These are phyloP conservation scores for Cardiospermum halicacabum DNA, from an alignment of 345 rosid species.

Conservation along the genomic window DNA sequence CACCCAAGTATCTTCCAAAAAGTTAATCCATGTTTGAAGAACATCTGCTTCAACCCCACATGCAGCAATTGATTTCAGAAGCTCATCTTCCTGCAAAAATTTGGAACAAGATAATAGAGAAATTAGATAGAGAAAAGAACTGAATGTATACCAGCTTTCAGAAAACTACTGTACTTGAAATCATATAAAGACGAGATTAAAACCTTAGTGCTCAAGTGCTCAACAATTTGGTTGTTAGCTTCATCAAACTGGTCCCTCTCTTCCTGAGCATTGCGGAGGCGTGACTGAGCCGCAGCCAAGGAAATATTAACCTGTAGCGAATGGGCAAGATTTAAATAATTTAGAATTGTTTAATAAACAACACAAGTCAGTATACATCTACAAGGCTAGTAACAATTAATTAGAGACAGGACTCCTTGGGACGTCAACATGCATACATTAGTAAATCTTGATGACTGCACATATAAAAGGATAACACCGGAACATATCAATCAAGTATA, in stretches of 20 bases:
- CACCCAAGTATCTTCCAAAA: slow-evolving; percentile 91
- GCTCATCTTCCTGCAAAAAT: slow-evolving; percentile 73
- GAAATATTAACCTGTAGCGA: slow-evolving; percentile 69
- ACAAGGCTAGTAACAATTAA: neutral
- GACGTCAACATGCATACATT: neutral
- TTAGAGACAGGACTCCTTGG: neutral
- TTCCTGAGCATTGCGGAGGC: slow-evolving; percentile 69
- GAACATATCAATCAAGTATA: neutral
- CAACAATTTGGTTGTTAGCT: slow-evolving; percentile 83
- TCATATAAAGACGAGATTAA: neutral
- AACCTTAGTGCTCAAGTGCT: slow-evolving; percentile 83
- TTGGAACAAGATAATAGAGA: slow-evolving; percentile 8
- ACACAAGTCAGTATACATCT: neutral
- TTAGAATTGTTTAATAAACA: slow-evolving; percentile 5
- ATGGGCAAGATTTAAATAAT: slow-evolving; percentile 9
- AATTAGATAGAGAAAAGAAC: neutral
- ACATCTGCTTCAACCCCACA: slow-evolving; percentile 75
- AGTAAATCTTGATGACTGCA: neutral
- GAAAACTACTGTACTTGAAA: slow-evolving; percentile 1
- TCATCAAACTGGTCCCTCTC: slow-evolving; percentile 94
- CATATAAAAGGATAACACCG: neutral
- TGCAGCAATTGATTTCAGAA: slow-evolving; percentile 68
- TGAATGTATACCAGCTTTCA: neutral
- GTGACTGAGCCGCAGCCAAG: slow-evolving; percentile 84
- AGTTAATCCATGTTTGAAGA: slow-evolving; percentile 82